Conservation (phyloP, 352 stramenopile species). For the Phytopythium chamaehyphon region DNA sequence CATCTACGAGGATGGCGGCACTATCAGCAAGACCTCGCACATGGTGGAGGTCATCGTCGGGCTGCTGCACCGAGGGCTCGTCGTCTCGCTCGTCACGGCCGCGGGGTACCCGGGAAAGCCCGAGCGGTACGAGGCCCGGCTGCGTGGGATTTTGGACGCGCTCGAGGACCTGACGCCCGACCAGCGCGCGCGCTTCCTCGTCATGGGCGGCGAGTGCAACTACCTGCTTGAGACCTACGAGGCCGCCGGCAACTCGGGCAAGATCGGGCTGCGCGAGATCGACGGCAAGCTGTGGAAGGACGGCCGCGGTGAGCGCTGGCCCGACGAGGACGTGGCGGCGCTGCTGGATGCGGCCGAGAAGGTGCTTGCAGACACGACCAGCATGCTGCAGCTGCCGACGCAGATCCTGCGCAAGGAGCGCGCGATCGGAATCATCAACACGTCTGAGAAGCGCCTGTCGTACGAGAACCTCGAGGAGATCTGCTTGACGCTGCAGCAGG, state of each 20-base stretch:
- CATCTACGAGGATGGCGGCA: slow-evolving; percentile 83
- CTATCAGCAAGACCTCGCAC: slow-evolving; percentile 51
- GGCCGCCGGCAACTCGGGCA: slow-evolving; percentile 25
- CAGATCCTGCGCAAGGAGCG: slow-evolving; percentile 92
- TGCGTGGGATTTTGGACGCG: slow-evolving; percentile 73
- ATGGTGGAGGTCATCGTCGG: slow-evolving; percentile 76
- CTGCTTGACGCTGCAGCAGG: slow-evolving; percentile 89
- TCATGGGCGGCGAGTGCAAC: slow-evolving; percentile 97
- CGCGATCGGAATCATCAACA: slow-evolving; percentile 91
- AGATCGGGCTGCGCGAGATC: slow-evolving; percentile 63
- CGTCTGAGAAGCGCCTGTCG: slow-evolving; percentile 67
- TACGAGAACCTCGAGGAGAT: slow-evolving; percentile 95
- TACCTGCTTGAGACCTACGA: slow-evolving; percentile 87
- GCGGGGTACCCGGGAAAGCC: slow-evolving; percentile 74
- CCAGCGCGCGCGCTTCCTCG: slow-evolving; percentile 68
- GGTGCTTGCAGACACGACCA: slow-evolving; percentile 69
- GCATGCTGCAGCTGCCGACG: slow-evolving; percentile 80
- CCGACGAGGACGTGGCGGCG: slow-evolving; percentile 61
- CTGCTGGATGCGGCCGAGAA: slow-evolving; percentile 85
- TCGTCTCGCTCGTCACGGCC: slow-evolving; percentile 81
- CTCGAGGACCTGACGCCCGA: slow-evolving; percentile 43
- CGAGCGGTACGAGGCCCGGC: slow-evolving; percentile 61
- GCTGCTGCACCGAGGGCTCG: slow-evolving; percentile 58
- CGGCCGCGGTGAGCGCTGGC: slow-evolving; percentile 85
- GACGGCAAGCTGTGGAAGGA: slow-evolving; percentile 70